Evolutionary conservation across 179 eudicot species (phyloP).

Genomic region (Gypsophila paniculata): DNA sequence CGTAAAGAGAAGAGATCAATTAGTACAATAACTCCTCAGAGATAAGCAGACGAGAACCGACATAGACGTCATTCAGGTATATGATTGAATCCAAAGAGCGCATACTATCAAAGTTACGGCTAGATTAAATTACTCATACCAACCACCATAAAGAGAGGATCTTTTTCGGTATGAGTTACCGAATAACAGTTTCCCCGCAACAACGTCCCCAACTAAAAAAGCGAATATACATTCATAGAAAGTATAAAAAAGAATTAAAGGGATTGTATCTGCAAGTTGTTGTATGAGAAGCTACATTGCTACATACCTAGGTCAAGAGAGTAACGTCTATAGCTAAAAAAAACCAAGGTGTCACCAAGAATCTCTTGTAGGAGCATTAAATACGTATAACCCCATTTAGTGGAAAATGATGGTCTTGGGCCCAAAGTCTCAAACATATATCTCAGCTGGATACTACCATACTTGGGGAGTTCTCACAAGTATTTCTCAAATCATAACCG

Average conservation of each 20-base stretch:
- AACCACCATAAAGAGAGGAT: too few relatives aligned
- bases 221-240: too few relatives aligned
- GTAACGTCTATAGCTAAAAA: neutral
- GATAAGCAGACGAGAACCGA: neutral
- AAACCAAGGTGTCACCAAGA: neutral
- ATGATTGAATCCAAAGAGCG: neutral
- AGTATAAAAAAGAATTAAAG: too few relatives aligned
- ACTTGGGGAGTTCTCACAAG: neutral
- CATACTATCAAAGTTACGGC: neutral
- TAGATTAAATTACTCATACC: too few relatives aligned
- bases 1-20: neutral
- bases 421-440: neutral
- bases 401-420: neutral
- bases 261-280: neutral
- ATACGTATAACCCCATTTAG: neutral
- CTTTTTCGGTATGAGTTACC: too few relatives aligned
- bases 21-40: neutral
- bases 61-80: neutral
- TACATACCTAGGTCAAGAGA: too few relatives aligned
- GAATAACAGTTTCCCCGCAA: too few relatives aligned
- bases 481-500: neutral
- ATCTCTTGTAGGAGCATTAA: neutral
- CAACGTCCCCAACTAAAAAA: too few relatives aligned
- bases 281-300: neutral
- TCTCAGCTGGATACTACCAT: neutral